Evolutionary conservation across 2,329 filamentous ascomycete species (phyloP), one percentile per base, ranked within the genome.

Genomic region (Paracoccidioides brasiliensis): DNA sequence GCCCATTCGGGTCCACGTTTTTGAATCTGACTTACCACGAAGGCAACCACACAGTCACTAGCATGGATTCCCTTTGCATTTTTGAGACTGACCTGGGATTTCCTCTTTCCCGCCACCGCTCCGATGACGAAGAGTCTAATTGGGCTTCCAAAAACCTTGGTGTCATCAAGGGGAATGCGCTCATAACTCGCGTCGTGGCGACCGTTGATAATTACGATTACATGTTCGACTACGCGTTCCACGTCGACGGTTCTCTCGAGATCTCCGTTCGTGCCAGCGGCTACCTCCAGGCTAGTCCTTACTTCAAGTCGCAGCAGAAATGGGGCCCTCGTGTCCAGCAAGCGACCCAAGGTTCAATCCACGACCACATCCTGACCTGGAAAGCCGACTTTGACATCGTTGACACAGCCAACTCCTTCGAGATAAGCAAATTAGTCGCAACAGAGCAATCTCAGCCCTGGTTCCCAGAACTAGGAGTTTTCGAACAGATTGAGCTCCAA

Each of bases 281-380:
- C 0, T 81, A 78, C 61, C 80, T 82, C 56, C 75, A 78, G 61
- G 70, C 70, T 0, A 74, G 76, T 0, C 78, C 72, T 63, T 77
- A 71, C 35, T 60, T 64, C 52, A 69, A 69, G 2, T 63, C 73
- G 42, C 75, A 76, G 51, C 63, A 70, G 0, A 73, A 75, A 53
- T 79, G 78, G 55, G 77, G 77, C 5, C 79, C 70, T 61, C 65
- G 72, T 37, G 77, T 80, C 50, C 74, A 78, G 57, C 74, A 79
- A 54, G 64, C 67, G 32, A 65, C 78, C 1, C 72, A 70, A 0
- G 76, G 76, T 5, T 73, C 70, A 33, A 78, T 80, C 71, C 78
- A 81, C 63, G 76, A 80, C 63, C 78, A 81, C 59, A 76, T 80
- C 0, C 61, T 80, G 41, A 79, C 76, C 59, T 80, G 74, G 69